Percentiles rank a stretch among this genome's conserved stretches.
phyloP scores from a whole-genome alignment of 2,329 filamentous ascomycete genomes.

The Tricladium varicosporioides region DNA sequence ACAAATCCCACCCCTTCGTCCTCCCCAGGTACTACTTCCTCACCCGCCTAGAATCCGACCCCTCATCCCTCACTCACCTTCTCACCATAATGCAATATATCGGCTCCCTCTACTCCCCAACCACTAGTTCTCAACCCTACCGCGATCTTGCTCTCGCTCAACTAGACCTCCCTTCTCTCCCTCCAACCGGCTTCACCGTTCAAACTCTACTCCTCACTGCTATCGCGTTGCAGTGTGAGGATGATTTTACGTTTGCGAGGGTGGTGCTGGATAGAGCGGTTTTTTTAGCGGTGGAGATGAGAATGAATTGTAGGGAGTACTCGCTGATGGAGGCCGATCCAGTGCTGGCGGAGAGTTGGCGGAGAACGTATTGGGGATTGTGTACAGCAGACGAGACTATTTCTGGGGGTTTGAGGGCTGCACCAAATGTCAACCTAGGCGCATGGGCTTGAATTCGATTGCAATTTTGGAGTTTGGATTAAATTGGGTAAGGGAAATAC shows the following conservation, averaged over 20 bases:
- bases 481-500: no score
- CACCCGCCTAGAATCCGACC: constrained; percentile 33
- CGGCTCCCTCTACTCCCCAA: constrained; percentile 37
- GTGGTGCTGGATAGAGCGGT: constrained; percentile 47
- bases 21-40: constrained; percentile 36
- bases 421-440: constrained; percentile 20
- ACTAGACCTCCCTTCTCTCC: constrained; percentile 29
- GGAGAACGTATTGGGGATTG: constrained; percentile 42
- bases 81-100: constrained; percentile 37
- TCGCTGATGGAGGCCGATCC: constrained; percentile 40
- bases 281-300: constrained; percentile 56
- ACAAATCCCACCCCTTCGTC: constrained; percentile 37
- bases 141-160: constrained; percentile 28
- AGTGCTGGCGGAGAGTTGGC: constrained; percentile 40
- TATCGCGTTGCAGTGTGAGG: constrained; percentile 37
- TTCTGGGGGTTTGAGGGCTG: constrained; percentile 18
- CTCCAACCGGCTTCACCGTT: constrained; percentile 34
- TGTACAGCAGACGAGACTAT: constrained; percentile 32
- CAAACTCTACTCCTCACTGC: constrained; percentile 40
- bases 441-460: no score
- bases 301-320: constrained; percentile 57
- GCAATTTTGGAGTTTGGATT: no score
- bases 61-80: constrained; percentile 33
- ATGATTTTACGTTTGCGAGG: constrained; percentile 27
- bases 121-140: constrained; percentile 34